These are phyloP conservation scores for Wickerhamiella nectarea DNA, from an alignment of 805 yeast species.

Conservation along the genomic window DNA sequence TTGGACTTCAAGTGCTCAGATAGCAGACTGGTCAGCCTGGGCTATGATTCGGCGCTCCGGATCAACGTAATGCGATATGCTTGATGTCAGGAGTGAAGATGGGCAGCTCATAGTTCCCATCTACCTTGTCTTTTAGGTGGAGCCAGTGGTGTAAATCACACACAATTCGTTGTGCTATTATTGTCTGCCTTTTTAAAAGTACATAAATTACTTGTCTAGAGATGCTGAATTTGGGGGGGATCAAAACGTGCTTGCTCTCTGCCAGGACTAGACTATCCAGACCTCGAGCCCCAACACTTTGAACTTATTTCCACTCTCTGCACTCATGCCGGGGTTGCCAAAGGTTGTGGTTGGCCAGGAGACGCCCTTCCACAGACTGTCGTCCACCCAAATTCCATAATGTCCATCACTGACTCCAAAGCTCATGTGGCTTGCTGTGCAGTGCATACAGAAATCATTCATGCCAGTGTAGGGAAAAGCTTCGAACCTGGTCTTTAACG, in stretches of 20 bases:
- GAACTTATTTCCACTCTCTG: conserved; percentile 44
- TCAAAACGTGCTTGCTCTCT: too few species aligned
- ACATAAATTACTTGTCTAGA: too few species aligned
- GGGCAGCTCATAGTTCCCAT: too few species aligned
- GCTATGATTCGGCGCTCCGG: too few species aligned
- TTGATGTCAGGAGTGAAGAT: too few species aligned
- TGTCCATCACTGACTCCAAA: conserved; percentile 90
- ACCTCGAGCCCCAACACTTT: conserved; percentile 65
- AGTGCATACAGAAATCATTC: conserved; percentile 74
- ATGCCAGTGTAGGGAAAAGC: conserved; percentile 82
- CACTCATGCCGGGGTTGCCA: conserved; percentile 72
- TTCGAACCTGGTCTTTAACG: conserved; percentile 44
- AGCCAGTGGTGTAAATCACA: too few species aligned
- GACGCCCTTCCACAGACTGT: conserved; percentile 59
- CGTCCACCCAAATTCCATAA: conserved; percentile 82
- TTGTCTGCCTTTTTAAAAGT: not conserved
- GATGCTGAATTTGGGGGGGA: too few species aligned
- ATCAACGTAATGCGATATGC: too few species aligned
- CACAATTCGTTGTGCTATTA: too few species aligned
- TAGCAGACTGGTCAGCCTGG: too few species aligned
- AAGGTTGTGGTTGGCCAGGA: conserved; percentile 69
- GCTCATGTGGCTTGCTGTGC: conserved; percentile 62
- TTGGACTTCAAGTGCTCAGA: too few species aligned
- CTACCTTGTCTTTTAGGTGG: too few species aligned
- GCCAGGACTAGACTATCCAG: conserved; percentile 45